These are phyloP conservation scores for Candida caryicola DNA, from an alignment of 805 yeast genomes.

Conservation along the genomic window DNA sequence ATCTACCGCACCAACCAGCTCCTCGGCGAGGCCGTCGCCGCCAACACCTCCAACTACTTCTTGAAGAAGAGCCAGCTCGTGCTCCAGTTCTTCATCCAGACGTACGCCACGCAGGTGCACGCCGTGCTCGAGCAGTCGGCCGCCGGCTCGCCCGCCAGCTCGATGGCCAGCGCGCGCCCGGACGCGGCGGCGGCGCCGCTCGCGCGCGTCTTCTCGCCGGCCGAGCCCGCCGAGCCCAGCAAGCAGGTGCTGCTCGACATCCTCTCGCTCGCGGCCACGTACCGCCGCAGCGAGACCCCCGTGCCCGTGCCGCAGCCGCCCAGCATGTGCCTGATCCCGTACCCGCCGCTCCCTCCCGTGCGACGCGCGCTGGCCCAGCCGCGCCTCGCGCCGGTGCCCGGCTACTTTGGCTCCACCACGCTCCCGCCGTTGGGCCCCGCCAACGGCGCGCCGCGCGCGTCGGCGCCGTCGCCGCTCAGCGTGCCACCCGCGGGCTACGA, in stretches of 20 bases:
- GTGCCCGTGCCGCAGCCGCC: not conserved
- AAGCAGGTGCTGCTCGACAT: conserved; percentile 35
- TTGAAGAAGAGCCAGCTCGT: conserved; percentile 55
- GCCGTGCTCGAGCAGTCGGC: conserved; percentile 13
- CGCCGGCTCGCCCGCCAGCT: not conserved
- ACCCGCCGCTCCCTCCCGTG: not conserved
- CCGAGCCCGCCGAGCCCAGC: not conserved
- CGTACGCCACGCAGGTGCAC: conserved; percentile 55
- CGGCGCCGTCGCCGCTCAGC: not conserved
- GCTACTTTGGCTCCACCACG: not conserved
- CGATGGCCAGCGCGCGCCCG: not conserved
- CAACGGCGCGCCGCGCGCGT: not conserved
- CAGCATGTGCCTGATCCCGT: not conserved
- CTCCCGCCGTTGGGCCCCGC: not conserved
- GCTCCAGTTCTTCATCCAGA: conserved; percentile 56
- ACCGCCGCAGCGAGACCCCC: conserved; percentile 20
- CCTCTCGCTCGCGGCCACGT: conserved; percentile 41
- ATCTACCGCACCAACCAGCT: conserved; percentile 28
- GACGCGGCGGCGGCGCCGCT: conserved; percentile 21
- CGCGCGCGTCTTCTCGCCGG: conserved; percentile 9
- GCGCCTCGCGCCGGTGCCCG: not conserved
- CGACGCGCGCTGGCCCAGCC: not conserved
- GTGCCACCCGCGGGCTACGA: not conserved
- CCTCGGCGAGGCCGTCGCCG: conserved; percentile 26
- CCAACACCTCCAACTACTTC: conserved; percentile 42